These are phyloP conservation scores for Hyphodiscus sp. DNA, from an alignment of 2,329 filamentous ascomycete genomes.

Conservation along the genomic window DNA sequence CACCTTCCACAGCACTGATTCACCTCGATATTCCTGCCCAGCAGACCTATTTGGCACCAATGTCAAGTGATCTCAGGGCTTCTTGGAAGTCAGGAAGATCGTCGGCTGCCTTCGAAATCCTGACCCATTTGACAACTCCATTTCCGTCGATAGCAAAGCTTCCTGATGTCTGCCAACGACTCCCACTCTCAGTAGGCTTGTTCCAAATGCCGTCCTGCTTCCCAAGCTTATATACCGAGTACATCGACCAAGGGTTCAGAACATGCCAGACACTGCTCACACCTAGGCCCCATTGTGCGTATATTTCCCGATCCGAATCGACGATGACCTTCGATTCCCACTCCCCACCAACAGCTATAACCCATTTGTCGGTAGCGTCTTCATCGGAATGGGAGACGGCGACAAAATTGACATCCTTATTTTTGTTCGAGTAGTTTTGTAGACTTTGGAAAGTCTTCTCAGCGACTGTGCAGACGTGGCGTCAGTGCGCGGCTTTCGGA, in stretches of 20 bases:
- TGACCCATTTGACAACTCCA: slow-evolving; percentile 47
- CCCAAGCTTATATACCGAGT: slow-evolving; percentile 50
- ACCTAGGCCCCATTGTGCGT: slow-evolving; percentile 61
- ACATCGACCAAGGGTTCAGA: slow-evolving; percentile 51
- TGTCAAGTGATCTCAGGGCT: slow-evolving; percentile 31
- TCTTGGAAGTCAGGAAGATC: slow-evolving; percentile 48
- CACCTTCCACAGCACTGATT: too few species aligned
- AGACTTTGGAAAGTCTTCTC: slow-evolving; percentile 58
- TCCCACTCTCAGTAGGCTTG: slow-evolving; percentile 57
- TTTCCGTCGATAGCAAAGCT: slow-evolving; percentile 53
- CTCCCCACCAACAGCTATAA: slow-evolving; percentile 20
- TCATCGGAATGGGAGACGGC: slow-evolving; percentile 57
- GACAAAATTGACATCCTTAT: slow-evolving; percentile 48
- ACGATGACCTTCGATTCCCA: slow-evolving; percentile 50
- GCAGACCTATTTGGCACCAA: not conserved
- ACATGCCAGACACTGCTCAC: slow-evolving; percentile 54
- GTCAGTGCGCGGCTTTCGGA: too few species aligned
- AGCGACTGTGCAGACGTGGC: slow-evolving; percentile 32
- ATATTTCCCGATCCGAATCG: slow-evolving; percentile 53
- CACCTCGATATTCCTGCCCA: too few species aligned
- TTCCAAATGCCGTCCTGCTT: slow-evolving; percentile 61
- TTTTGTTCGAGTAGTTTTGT: slow-evolving; percentile 42
- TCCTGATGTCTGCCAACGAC: slow-evolving; percentile 61
- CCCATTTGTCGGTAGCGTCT: slow-evolving; percentile 43
- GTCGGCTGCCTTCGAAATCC: slow-evolving; percentile 41